phyloP scores from a whole-genome alignment of 768 basidiomycete genomes.

The Agrocybe pediades region DNA sequence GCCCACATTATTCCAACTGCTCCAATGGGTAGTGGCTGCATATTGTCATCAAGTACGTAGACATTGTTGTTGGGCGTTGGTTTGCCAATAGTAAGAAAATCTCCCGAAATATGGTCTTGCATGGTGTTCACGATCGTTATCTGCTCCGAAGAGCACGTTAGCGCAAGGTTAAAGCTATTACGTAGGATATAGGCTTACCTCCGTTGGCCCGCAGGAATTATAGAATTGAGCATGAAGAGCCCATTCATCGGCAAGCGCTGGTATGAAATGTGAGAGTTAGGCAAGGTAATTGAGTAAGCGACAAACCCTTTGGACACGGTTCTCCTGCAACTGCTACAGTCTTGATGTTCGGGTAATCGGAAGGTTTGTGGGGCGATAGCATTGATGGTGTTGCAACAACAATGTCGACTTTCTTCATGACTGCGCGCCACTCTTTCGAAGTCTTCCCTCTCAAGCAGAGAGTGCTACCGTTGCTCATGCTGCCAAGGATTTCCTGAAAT shows the following conservation, averaged over 20 bases:
- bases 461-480: conserved; percentile 54
- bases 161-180: not conserved
- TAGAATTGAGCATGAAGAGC: conserved; percentile 43
- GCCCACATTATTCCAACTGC: conserved; percentile 56
- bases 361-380: conserved; percentile 49
- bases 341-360: conserved; percentile 56
- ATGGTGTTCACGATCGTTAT: conserved; percentile 62
- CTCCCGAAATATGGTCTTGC: conserved; percentile 43
- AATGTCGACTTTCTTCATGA: conserved; percentile 54
- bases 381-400: conserved; percentile 61
- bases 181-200: conserved; percentile 31
- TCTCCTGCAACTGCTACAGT: conserved; percentile 59
- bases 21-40: conserved; percentile 37
- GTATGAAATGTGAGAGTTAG: not conserved
- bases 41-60: conserved; percentile 40
- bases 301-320: conserved; percentile 51
- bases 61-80: conserved; percentile 57
- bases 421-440: conserved; percentile 51
- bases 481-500: conserved; percentile 56
- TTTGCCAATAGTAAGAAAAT: conserved; percentile 47
- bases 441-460: conserved; percentile 55
- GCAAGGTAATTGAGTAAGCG: not conserved
- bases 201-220: conserved; percentile 60
- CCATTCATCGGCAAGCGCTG: conserved; percentile 48
- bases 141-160: conserved; percentile 23